Base-by-base conservation (phyloP, 2,329 filamentous ascomycete species). In the Hypoxylon sp. region DNA sequence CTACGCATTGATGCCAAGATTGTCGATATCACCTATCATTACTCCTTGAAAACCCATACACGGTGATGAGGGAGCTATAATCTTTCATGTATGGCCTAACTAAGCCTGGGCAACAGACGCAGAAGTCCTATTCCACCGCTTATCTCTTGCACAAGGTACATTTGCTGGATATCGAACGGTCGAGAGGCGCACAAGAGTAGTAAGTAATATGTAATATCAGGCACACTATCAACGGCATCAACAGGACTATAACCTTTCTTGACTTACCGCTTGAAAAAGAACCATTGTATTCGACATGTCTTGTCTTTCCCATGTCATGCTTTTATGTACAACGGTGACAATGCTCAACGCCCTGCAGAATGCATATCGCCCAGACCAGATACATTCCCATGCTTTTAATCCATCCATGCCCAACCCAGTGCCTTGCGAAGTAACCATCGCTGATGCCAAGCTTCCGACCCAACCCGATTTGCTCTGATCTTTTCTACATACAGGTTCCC, bases 391-490 rank as follows among this genome's bases (percentile, higher is more conserved):
- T 63, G 46, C 60, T 60, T 63, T 67, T 52, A 56, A 60, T 48
- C 65, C 41, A 38, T 43, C 46, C 41, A 58, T 63, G 57, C 52
- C 60, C 56, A 59, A 53, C 46, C 56, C 38, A 32, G 43, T 49
- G 38, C 63, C 63, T 67, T 23, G 14, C 57, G 57, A 56, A 57
- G 64, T 62, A 67, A 69, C 57, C 52, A 17, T 69, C 59, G 67
- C 64, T 67, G 56, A 69, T 69, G 60, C 67, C 64, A 67, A 69
- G 67, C 41, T 60, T 57, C 64, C 67, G 63, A 61, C 63, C 60
- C 41, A 34, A 67, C 63, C 67, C 60, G 63, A 67, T 67, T 67
- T 64, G 59, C 53, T 41, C 56, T 58, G 32, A 64, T 55, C 63
- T 38, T 51, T 69, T 64, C 52, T 61, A 60, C 51, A 61, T 60